These are phyloP conservation scores for Pseudogymnoascus sp. DNA, from an alignment of 2,329 filamentous ascomycete genomes.

Conservation along the genomic window DNA sequence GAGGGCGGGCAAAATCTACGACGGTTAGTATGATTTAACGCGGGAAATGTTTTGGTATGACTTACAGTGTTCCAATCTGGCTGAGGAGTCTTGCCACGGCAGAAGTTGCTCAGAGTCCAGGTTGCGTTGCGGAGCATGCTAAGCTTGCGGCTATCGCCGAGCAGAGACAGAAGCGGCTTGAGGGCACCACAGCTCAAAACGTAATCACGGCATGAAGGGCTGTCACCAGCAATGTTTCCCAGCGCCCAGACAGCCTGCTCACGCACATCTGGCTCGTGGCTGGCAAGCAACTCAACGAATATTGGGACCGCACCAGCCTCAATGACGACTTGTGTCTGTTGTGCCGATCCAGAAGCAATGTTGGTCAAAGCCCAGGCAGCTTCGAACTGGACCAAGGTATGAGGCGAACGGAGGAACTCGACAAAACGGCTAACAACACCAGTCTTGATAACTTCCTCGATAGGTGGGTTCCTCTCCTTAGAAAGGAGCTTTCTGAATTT, in stretches of 20 bases:
- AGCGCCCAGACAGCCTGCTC: slow-evolving; percentile 98
- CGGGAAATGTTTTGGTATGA: slow-evolving; percentile 21
- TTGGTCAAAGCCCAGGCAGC: slow-evolving; percentile 98
- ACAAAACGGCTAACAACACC: slow-evolving; percentile 96
- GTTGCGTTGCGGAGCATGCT: slow-evolving; percentile 99
- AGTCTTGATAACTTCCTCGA: slow-evolving; percentile 98
- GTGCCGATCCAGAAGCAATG: slow-evolving; percentile 94
- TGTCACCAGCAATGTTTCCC: slow-evolving; percentile 98
- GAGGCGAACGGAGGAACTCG: slow-evolving; percentile 94
- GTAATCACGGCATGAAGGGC: slow-evolving; percentile 94
- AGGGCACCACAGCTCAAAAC: slow-evolving; percentile 87
- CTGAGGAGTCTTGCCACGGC: slow-evolving; percentile 97
- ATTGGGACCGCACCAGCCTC: slow-evolving; percentile 97
- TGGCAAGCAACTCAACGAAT: slow-evolving; percentile 91
- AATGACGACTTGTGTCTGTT: slow-evolving; percentile 97
- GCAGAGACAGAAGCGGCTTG: slow-evolving; percentile 77
- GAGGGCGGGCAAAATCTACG: slow-evolving; percentile 84
- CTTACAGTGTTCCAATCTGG: slow-evolving; percentile 94
- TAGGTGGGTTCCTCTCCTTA: slow-evolving; percentile 97
- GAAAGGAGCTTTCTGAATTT: slow-evolving; percentile 97
- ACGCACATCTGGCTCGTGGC: slow-evolving; percentile 93
- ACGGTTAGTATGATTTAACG: slow-evolving; percentile 23
- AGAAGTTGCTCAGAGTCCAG: slow-evolving; percentile 99
- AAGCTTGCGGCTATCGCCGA: slow-evolving; percentile 95
- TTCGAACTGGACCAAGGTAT: slow-evolving; percentile 98